Conservation (phyloP, 768 basidiomycete species). For the Mycena olivaceomarginata region DNA sequence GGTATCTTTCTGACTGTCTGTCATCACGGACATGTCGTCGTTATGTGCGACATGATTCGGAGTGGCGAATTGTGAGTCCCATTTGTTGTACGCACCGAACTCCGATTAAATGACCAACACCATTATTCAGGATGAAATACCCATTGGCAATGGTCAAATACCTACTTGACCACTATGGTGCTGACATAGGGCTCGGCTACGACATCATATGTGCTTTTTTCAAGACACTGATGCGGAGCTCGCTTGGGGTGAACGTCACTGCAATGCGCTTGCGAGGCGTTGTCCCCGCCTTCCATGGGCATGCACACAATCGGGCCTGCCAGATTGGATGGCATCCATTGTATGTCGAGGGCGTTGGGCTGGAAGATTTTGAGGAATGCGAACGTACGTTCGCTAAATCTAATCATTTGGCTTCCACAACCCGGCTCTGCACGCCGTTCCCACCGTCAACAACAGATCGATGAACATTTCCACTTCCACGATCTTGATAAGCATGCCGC, state of each 20-base stretch:
- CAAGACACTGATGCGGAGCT: constrained; percentile 45
- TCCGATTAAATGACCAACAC: no score
- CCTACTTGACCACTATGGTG: constrained; percentile 13
- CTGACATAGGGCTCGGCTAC: constrained; percentile 45
- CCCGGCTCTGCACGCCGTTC: constrained; percentile 45
- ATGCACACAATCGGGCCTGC: no score
- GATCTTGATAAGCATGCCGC: not conserved
- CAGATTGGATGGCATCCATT: no score
- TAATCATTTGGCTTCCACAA: constrained; percentile 49
- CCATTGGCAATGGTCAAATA: constrained; percentile 47
- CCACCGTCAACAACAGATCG: constrained; percentile 40
- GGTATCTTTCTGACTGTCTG: no score
- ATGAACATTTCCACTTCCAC: not conserved
- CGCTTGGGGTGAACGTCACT: constrained; percentile 35
- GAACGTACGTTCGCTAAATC: constrained; percentile 52
- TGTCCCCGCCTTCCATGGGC: constrained; percentile 29
- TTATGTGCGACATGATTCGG: no score
- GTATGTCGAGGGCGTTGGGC: no score
- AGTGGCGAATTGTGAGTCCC: no score
- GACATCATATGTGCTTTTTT: constrained; percentile 53
- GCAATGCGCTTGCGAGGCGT: constrained; percentile 32
- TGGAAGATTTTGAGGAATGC: constrained; percentile 36
- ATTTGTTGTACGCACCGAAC: no score
- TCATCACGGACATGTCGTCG: no score
- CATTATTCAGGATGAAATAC: constrained; percentile 46